Base-by-base conservation (phyloP, 352 stramenopile species). In the Phytophthora lateralis region DNA sequence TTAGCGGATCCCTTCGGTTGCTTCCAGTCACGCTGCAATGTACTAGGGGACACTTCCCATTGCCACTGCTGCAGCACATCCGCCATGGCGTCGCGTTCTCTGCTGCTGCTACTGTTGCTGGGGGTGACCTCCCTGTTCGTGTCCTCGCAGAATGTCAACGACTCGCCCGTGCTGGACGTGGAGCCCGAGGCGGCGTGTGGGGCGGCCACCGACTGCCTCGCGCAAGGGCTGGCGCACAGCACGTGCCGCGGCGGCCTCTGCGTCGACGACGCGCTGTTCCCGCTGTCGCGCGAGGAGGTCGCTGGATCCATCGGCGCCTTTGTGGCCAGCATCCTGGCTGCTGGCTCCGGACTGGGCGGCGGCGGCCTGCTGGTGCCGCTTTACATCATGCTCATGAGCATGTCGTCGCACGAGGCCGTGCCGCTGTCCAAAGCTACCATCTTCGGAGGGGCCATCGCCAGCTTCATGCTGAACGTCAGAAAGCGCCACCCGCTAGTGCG, bases 351-450 rank as follows among this genome's bases (percentile, higher is more conserved):
- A 4, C 70, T 95, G 11, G 85, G 85, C 18, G 85, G 85, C n/a
- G 85, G 85, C 8, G 85, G 85, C 0, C 53, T 95, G 38, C 69
- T 95, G 15, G 84, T 95, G 35, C 85, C 85, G 9, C 47, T 87
- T 8, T 95, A 93, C 66, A 92, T 95, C 37, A 69, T 95, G 37
- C 68, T 85, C 12, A 88, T 93, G 73, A 65, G 67, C 10, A 66
- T 91, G 39, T 89, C 78, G 26, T 90, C 85, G 3, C 83, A 93
- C 54, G 83, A 95, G 54, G 85, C 85, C 10, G 88, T 95, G 43
- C 85, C 85, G 55, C 62, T 95, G 39, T 93, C 83, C 45, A 95
- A 95, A 61, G 74, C 85, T 27, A 93, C 84, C 18, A 95, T 95
- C 66, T 91, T 95, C 43, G 85, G 85, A 21, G 82, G 83, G 21